Conservation (phyloP, 768 basidiomycete species). For the Tulasnella calospora region DNA sequence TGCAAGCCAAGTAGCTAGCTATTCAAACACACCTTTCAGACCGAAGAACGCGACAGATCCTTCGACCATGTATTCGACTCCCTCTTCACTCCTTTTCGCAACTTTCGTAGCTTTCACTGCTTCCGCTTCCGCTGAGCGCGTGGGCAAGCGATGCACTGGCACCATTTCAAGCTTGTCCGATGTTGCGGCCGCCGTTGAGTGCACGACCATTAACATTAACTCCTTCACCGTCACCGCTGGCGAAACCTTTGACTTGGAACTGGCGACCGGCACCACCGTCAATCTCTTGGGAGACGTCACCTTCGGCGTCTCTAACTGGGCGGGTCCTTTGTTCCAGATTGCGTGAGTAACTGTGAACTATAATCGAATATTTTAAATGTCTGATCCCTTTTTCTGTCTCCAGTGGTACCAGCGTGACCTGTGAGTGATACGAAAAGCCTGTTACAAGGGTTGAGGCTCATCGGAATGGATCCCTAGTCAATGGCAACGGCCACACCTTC, state of each 20-base stretch:
- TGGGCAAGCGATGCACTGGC: conserved; percentile 38
- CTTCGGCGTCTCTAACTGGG: conserved; percentile 47
- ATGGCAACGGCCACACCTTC: conserved; percentile 43
- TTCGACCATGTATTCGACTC: conserved; percentile 19
- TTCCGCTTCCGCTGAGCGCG: conserved; percentile 11
- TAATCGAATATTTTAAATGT: conserved; percentile 39
- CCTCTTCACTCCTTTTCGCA: conserved; percentile 20
- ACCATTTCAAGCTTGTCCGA: conserved; percentile 52
- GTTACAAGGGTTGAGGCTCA: not conserved
- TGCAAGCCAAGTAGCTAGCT: not conserved
- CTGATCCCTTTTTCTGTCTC: not conserved
- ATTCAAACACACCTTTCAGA: not conserved
- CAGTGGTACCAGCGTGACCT: not conserved
- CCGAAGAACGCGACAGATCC: not conserved
- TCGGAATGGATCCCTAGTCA: conserved; percentile 29
- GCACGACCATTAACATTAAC: conserved; percentile 53
- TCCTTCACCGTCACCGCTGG: conserved; percentile 41
- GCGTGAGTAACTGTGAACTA: conserved; percentile 35
- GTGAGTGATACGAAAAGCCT: not conserved
- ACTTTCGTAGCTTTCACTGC: conserved; percentile 17
- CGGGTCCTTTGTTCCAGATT: conserved; percentile 28
- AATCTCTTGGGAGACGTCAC: conserved; percentile 56
- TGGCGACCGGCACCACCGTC: conserved; percentile 51
- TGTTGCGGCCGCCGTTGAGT: conserved; percentile 49
- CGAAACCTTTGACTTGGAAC: conserved; percentile 45